phyloP scores from a whole-genome alignment of 805 yeast species.

The Debaryomyces hansenii region DNA sequence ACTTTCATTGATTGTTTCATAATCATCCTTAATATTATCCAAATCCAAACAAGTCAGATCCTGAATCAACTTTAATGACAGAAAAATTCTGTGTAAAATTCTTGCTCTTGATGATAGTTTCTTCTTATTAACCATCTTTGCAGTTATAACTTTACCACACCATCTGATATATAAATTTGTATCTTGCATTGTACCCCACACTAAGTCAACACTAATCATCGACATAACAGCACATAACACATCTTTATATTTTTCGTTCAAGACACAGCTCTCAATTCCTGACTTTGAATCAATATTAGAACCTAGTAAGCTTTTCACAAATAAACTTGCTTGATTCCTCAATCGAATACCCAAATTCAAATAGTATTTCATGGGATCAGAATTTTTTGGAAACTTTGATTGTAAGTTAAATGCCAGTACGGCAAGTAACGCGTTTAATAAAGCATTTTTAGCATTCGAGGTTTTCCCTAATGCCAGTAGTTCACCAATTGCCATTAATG shows the following conservation, averaged over 20 bases:
- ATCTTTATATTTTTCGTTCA: conserved; percentile 75
- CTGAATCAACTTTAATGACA: conserved; percentile 71
- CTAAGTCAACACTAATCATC: conserved; percentile 85
- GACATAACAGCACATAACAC: conserved; percentile 79
- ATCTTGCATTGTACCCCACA: conserved; percentile 89
- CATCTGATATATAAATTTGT: conserved; percentile 73
- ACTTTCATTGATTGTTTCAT: conserved; percentile 21
- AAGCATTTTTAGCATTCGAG: conserved; percentile 72
- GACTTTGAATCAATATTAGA: conserved; percentile 29
- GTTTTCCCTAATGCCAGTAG: conserved; percentile 71
- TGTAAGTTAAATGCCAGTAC: conserved; percentile 81
- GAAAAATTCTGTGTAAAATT: conserved; percentile 74
- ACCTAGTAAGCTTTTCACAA: conserved; percentile 56
- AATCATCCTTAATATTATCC: conserved; percentile 36
- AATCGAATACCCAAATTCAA: conserved; percentile 71
- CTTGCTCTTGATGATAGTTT: conserved; percentile 73
- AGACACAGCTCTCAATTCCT: conserved; percentile 45
- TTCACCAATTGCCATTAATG: conserved; percentile 80
- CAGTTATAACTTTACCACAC: conserved; percentile 72
- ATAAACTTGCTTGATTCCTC: conserved; percentile 70
- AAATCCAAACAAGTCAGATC: conserved; percentile 62
- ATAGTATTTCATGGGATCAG: conserved; percentile 66
- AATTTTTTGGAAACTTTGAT: conserved; percentile 65
- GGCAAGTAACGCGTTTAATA: conserved; percentile 76
- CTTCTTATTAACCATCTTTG: conserved; percentile 64